These are phyloP conservation scores for Hygrophila difformis DNA, from an alignment of 257 asterid genomes.

Conservation along the genomic window DNA sequence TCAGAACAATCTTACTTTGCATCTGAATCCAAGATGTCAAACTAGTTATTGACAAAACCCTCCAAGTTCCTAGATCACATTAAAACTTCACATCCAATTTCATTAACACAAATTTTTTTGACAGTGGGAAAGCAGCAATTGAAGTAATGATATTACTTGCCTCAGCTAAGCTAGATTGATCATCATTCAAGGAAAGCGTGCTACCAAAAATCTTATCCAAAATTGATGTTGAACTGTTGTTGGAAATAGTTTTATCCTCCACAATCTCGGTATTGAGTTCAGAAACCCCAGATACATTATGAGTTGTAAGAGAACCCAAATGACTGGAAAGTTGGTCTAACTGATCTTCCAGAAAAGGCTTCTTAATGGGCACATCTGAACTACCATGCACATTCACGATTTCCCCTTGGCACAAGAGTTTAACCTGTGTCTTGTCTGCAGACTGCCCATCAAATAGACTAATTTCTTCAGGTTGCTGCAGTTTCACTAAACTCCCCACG, in stretches of 20 bases:
- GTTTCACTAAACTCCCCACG: slow-evolving; percentile 30
- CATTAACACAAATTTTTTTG: neutral
- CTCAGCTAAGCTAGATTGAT: slow-evolving; percentile 27
- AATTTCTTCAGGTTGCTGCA: slow-evolving; percentile 25
- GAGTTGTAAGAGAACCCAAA: slow-evolving; percentile 22
- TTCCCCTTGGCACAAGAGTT: slow-evolving; percentile 29
- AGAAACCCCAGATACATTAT: slow-evolving; percentile 19
- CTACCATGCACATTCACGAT: slow-evolving; percentile 21
- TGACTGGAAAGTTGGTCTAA: slow-evolving; percentile 17
- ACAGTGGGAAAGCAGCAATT: too few species aligned
- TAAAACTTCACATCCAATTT: too few species aligned
- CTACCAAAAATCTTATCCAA: slow-evolving; percentile 45
- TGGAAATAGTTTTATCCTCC: slow-evolving; percentile 26
- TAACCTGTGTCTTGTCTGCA: slow-evolving; percentile 27
- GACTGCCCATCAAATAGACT: slow-evolving; percentile 26
- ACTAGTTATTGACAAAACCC: neutral
- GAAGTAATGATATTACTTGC: slow-evolving; percentile 20
- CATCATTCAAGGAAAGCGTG: slow-evolving; percentile 23
- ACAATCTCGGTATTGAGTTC: slow-evolving; percentile 23
- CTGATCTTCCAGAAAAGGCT: slow-evolving; percentile 22
- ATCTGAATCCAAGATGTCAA: neutral
- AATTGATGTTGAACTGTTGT: slow-evolving; percentile 26
- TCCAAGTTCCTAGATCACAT: slow-evolving; percentile 6
- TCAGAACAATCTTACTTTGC: neutral
- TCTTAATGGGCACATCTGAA: slow-evolving; percentile 23